Evolutionary conservation across 768 basidiomycete species (phyloP), one percentile per base, ranked within the genome.

Genomic region (Heimioporus sp.): DNA sequence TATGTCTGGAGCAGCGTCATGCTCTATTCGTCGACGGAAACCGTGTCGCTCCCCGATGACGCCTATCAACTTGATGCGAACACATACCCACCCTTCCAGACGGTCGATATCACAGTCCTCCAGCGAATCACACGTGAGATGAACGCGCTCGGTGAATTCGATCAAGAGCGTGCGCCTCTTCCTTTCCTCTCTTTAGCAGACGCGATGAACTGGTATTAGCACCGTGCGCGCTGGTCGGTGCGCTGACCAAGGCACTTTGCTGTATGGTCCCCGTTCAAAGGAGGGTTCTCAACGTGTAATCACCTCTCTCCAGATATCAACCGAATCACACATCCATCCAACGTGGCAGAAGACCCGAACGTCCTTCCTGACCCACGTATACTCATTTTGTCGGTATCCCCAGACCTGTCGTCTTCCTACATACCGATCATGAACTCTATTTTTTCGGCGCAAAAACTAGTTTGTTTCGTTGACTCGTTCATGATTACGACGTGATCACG

Each of bases 381-480:
- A 46, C 68, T 88, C 46, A 77, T 98, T 56, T 76, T 99, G 48
- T 95, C 93, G 37, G 93, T 97, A 49, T 96, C 95, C 11, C 91
- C 92, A 15, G 90, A 96, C 71, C 78, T 87, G 28, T 87, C 90
- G 10, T 80, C 86, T 9, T 92, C 94, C 10, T 99, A 99, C 70
- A 96, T 98, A 44, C 92, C 96, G 21, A 86, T 98, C 66, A 99
- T 99, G 97, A 98, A 98, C 67, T 87, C 94, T 48, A 98, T 98
- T 44, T 99, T 99, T 72, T 94, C 95, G 16, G 97, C 97, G 5
- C 97, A 99, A 70, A 99, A 99, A 74, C 77, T 93, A 59, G 96
- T 91, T 56, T 59, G 86, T 70, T 46, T 17, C 7, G 6, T 19
- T 50, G 21, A 10, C 46, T 20, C 32, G 49, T 42, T 38, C 36